Conservation (phyloP, 768 basidiomycete genomes). For the Mycena rebaudengoi region DNA sequence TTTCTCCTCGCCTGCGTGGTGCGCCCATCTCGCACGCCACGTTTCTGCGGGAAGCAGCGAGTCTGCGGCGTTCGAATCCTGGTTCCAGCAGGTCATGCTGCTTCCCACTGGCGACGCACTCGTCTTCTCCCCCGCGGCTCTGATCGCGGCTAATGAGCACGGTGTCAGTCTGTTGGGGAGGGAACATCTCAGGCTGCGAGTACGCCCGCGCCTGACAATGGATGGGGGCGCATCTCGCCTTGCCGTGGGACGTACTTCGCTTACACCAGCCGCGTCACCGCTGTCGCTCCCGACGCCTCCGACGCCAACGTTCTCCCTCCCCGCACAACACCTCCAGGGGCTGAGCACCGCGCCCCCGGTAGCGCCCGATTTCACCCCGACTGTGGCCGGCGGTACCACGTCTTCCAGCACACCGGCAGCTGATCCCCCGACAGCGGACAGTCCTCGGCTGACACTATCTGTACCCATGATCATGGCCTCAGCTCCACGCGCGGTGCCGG, state of each 20-base stretch:
- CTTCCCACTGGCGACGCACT: slow-evolving; percentile 24
- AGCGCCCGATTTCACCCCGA: neutral
- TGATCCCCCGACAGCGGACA: neutral
- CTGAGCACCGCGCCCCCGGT: neutral
- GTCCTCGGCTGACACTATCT: neutral
- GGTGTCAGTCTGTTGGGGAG: slow-evolving; percentile 1
- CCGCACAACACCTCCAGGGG: neutral
- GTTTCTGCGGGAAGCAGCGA: slow-evolving; percentile 51
- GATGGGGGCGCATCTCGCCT: neutral
- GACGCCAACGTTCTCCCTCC: neutral
- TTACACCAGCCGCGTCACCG: neutral
- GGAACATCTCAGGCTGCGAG: neutral
- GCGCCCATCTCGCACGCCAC: slow-evolving; percentile 58
- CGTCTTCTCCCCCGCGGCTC: slow-evolving; percentile 21
- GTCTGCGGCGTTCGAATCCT: slow-evolving; percentile 12
- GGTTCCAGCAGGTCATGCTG: slow-evolving; percentile 26
- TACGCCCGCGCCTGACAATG: neutral
- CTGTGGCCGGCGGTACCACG: neutral
- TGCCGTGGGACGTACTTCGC: neutral
- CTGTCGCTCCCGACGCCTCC: neutral
- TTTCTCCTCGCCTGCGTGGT: slow-evolving; percentile 66
- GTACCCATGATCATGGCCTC: neutral
- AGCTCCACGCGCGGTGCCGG: neutral
- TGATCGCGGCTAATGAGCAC: slow-evolving; percentile 7
- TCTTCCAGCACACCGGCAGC: neutral